phyloP scores from a whole-genome alignment of 1,139 yeast species.

The Sugiyamaella xylanicola region DNA sequence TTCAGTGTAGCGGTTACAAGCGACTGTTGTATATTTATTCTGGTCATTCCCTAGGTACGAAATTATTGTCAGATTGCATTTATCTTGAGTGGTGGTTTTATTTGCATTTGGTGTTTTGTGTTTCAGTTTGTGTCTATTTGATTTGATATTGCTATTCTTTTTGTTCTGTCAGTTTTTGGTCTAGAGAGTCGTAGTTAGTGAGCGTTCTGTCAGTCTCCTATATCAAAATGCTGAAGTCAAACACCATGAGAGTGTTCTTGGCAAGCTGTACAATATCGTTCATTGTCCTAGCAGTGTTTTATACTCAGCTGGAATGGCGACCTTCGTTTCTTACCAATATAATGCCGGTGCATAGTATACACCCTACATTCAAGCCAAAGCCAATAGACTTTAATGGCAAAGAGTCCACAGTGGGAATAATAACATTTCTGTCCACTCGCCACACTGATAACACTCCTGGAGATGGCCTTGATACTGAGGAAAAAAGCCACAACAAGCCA shows the following conservation, averaged over 20 bases:
- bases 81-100: too few relatives aligned
- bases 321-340: slow-evolving; percentile 7
- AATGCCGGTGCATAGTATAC: background rate
- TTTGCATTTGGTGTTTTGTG: too few relatives aligned
- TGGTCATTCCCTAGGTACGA: too few relatives aligned
- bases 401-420: slow-evolving; percentile 1
- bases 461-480: background rate
- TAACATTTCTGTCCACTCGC: slow-evolving; percentile 14
- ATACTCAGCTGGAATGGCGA: slow-evolving; percentile 13
- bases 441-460: background rate
- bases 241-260: slow-evolving; percentile 6
- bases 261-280: slow-evolving; percentile 9
- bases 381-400: background rate
- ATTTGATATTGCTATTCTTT: too few relatives aligned
- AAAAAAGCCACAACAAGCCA: background rate
- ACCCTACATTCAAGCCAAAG: slow-evolving; percentile 2
- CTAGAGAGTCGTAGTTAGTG: too few relatives aligned
- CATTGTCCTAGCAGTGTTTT: slow-evolving; percentile 2
- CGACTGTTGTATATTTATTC: too few relatives aligned
- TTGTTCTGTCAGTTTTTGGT: too few relatives aligned
- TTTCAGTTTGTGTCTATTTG: too few relatives aligned
- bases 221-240: slow-evolving; percentile 6
- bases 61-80: too few relatives aligned
- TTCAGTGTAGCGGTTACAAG: too few relatives aligned
- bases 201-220: too few relatives aligned